Percentiles rank a stretch among this genome's conserved stretches.
Conservation (phyloP, 805 yeast genomes). For the Candida sakaeoensis region DNA sequence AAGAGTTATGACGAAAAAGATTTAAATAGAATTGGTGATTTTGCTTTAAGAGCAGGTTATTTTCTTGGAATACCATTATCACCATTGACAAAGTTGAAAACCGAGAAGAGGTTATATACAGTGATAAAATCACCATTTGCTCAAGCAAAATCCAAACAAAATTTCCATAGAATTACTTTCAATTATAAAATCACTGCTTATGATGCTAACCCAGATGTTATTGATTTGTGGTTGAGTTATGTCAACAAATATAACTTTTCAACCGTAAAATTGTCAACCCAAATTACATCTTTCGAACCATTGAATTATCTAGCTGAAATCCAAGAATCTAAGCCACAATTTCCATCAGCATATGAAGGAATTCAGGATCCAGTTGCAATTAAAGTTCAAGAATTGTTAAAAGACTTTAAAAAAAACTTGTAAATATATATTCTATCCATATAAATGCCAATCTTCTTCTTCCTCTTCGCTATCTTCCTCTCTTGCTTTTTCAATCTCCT, state of each 20-base stretch:
- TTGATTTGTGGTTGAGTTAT: conserved; percentile 78
- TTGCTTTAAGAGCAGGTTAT: conserved; percentile 85
- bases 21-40: conserved; percentile 74
- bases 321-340: conserved; percentile 25
- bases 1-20: conserved; percentile 69
- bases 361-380: conserved; percentile 49
- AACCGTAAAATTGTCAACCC: conserved; percentile 82
- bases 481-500: conserved; percentile 33
- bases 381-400: conserved; percentile 67
- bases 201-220: conserved; percentile 81
- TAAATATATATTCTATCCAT: conserved; percentile 48
- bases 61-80: conserved; percentile 84
- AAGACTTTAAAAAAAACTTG: conserved; percentile 58
- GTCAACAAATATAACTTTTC: conserved; percentile 71
- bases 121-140: conserved; percentile 91
- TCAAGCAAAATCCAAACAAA: conserved; percentile 91
- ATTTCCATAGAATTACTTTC: conserved; percentile 84
- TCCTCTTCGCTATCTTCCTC: conserved; percentile 50
- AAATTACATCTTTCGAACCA: conserved; percentile 40
- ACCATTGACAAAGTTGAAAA: conserved; percentile 65
- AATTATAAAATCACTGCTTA: conserved; percentile 69
- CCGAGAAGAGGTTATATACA: conserved; percentile 84
- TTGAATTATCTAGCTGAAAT: conserved; percentile 25
- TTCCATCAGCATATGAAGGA: conserved; percentile 33
- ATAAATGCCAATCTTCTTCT: conserved; percentile 69